Base-by-base conservation (phyloP, 805 yeast species). In the Starmera amethionina region DNA sequence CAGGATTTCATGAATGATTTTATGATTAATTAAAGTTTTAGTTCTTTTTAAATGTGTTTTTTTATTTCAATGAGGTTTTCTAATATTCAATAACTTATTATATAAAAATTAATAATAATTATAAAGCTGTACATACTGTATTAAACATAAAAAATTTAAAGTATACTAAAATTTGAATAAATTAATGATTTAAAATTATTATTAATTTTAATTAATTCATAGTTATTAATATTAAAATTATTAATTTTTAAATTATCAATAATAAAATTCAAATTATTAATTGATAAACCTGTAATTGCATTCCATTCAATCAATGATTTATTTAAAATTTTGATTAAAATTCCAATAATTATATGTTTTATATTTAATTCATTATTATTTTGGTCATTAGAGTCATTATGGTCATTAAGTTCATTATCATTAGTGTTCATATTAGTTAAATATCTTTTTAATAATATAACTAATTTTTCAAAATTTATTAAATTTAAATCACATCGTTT, bases 381-480 rank as follows among this genome's bases (percentile, higher is more conserved):
- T 7, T 28, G 28, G 35, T 39, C 30, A 32, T 40, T 13, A 37
- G 34, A 13, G 39, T 14, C 12, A 36, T n/a, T 13, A 7, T 27
- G 4, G 16, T 10, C 2, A 14, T 33, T 15, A 25, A 12, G 18
- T 16, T 22, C 9, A 22, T 22, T 22, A 22, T 22, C 9, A 22
- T 22, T 22, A 22, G 7, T 22, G 27, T 22, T 22, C 27, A 5
- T 22, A 13, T 19, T 35, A 19, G 30, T 36, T 5, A 34, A 27
- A 12, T 33, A 37, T 14, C 40, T 18, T 6, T 34, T 32, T 35
- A 40, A 22, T 29, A 40, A 25, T n/a, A 40, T 37, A 16, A 40
- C 10, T 12, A 40, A 31, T 29, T 30, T 40, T 31, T 37, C 40
- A 13, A 29, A 40, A 27, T 37, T 32, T 7, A 1, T 4, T 13